These are phyloP conservation scores for Thecaphora frezii DNA, from an alignment of 1,284 basidiomycete species.

Conservation along the genomic window DNA sequence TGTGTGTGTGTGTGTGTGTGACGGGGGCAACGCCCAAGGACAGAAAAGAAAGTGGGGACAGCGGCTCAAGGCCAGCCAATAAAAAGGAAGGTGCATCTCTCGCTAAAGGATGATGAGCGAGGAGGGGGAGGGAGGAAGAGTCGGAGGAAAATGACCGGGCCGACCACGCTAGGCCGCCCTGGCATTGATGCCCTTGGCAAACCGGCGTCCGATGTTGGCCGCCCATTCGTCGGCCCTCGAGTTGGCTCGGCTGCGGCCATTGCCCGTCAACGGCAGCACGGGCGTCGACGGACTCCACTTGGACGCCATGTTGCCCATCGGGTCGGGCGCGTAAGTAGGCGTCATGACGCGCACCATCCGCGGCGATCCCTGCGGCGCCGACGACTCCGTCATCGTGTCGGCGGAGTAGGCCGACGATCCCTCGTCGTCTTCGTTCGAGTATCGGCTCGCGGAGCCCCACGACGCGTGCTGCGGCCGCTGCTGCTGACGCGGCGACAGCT, in stretches of 20 bases:
- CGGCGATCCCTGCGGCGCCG: no score
- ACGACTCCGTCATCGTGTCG: neutral
- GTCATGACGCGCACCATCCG: neutral
- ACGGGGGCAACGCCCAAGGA: no score
- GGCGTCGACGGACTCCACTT: conserved; percentile 20
- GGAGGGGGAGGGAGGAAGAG: no score
- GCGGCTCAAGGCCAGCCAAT: no score
- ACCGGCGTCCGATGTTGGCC: conserved; percentile 7
- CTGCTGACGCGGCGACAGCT: no score
- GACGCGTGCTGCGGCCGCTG: neutral
- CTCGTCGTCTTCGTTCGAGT: neutral
- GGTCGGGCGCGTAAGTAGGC: no score
- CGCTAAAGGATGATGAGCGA: no score
- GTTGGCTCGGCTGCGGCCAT: conserved; percentile 16
- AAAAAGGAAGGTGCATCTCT: no score
- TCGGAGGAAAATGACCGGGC: no score
- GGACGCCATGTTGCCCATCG: neutral
- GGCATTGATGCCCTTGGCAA: conserved; percentile 1
- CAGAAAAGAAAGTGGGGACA: no score
- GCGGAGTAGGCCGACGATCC: neutral
- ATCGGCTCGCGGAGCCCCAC: neutral
- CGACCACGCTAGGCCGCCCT: neutral
- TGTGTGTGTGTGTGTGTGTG: no score
- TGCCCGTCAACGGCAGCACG: neutral
- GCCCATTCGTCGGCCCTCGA: conserved; percentile 34